Evolutionary conservation across 805 yeast species (phyloP), one percentile per base, ranked within the genome.

Genomic region (Barnettozyma californica): DNA sequence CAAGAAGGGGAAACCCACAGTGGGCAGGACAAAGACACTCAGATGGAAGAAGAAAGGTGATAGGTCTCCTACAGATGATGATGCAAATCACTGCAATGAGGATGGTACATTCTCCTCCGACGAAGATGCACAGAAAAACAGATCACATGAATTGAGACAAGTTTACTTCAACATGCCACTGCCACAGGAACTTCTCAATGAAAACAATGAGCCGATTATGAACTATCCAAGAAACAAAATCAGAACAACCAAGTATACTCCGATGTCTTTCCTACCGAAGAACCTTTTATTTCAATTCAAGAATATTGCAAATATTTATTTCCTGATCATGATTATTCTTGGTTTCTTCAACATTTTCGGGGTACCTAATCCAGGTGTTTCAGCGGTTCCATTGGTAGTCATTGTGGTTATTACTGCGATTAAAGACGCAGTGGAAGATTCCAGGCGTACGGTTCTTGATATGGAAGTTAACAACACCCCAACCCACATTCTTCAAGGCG

Each of bases 241-340:
- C 57, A 81, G 97, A 70, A 90, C 98, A 0, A 89, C 99, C 2
- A 92, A 89, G 69, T 92, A 92, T 67, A 92, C 97, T 2, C 97
- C 98, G 6, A 63, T 94, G 41, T 73, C 89, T 9, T 92, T 92
- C 61, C 55, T 94, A 27, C 98, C 98, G 3, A 90, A 90, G 65
- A 90, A 92, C 67, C 65, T 92, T 43, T 66, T 69, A 41, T 75
- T 78, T 54, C 98, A 94, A 69, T 91, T 91, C 66, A 80, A 78
- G 56, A 92, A 91, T 65, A 79, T 91, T 53, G 99, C 99, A 40
- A 92, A 92, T 67, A 71, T 88, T 44, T 92, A 90, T 70, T 92
- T 92, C 75, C 70, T 92, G 58, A 70, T 81, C 33, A 72, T 88
- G 68, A 84, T 84, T 60, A 83, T 92, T 54, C 68, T 92, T 53